Percentiles rank a stretch among this genome's conserved stretches.
Evolutionary conservation across 2,329 filamentous ascomycete species (phyloP).

Genomic region (Chaetomium olivaceum): DNA sequence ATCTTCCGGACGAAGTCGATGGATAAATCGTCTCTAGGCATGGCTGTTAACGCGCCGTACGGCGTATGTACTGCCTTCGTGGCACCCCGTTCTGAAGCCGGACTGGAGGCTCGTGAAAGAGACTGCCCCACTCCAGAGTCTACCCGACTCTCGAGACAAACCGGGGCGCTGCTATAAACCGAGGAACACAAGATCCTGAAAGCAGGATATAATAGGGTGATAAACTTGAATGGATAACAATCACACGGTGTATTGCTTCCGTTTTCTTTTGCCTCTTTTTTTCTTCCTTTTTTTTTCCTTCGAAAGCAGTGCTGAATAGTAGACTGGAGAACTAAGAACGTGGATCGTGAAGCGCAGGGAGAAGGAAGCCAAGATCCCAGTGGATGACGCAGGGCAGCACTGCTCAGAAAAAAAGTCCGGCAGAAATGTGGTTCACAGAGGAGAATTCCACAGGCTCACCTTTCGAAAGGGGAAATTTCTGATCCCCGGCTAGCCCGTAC

Average conservation of each 20-base stretch:
- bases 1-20: slow-evolving; percentile 70
- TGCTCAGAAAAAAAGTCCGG: not conserved
- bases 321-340: not conserved
- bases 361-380: slow-evolving; percentile 15
- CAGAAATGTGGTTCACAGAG: slow-evolving; percentile 20
- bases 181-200: not conserved
- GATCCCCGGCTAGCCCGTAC: slow-evolving; percentile 9
- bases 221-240: not conserved
- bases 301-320: not conserved
- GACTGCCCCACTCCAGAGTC: slow-evolving; percentile 10
- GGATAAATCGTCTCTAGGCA: slow-evolving; percentile 72
- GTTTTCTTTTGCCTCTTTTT: not conserved
- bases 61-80: slow-evolving; percentile 16
- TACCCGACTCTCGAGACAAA: slow-evolving; percentile 8
- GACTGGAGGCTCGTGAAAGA: slow-evolving; percentile 4
- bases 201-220: not conserved
- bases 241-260: not conserved
- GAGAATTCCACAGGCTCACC: slow-evolving; percentile 30
- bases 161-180: not conserved
- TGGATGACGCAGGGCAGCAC: slow-evolving; percentile 23
- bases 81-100: not conserved
- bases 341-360: slow-evolving; percentile 6
- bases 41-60: slow-evolving; percentile 55
- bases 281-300: not conserved
- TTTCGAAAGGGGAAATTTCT: slow-evolving; percentile 19